A percentile compares a stretch with the other conserved stretches of the same genome.
Evolutionary conservation across 164 flowering plant genomes (phyloP).

Genomic region (Nelumbo lutea): DNA sequence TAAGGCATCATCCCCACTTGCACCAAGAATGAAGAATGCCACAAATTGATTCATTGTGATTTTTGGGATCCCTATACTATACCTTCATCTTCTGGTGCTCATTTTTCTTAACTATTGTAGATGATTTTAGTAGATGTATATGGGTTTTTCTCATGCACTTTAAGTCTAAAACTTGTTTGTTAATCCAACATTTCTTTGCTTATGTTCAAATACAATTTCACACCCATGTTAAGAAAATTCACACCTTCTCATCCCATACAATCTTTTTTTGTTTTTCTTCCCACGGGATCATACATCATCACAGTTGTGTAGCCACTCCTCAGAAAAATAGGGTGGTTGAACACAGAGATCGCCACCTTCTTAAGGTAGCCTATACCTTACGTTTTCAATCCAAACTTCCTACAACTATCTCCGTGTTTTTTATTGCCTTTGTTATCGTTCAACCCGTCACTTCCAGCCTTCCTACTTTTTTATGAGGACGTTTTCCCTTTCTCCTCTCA

Average conservation of each 20-base stretch:
- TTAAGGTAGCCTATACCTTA: no score
- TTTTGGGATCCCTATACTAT: neutral
- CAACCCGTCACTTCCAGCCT: no score
- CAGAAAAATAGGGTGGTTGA: no score
- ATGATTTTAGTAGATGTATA: constrained; percentile 6
- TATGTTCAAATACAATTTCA: neutral
- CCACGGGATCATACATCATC: neutral
- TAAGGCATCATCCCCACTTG: neutral
- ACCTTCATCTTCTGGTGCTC: neutral
- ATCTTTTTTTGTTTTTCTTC: neutral
- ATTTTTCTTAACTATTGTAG: constrained; percentile 4
- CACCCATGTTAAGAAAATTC: neutral
- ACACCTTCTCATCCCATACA: neutral
- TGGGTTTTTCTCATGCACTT: constrained; percentile 1
- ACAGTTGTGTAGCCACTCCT: no score
- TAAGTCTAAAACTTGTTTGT: constrained; percentile 1
- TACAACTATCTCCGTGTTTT: no score
- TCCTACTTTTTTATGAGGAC: no score
- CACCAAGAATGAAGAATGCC: neutral
- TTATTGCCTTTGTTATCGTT: no score
- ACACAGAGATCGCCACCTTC: no score
- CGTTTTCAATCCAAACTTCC: no score
- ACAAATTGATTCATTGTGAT: constrained; percentile 5
- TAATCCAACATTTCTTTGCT: neutral
- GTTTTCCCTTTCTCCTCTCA: no score